Evolutionary conservation across 371 early-diverging fungal species (phyloP).

Genomic region (Thermomucor indicae-seudaticae): DNA sequence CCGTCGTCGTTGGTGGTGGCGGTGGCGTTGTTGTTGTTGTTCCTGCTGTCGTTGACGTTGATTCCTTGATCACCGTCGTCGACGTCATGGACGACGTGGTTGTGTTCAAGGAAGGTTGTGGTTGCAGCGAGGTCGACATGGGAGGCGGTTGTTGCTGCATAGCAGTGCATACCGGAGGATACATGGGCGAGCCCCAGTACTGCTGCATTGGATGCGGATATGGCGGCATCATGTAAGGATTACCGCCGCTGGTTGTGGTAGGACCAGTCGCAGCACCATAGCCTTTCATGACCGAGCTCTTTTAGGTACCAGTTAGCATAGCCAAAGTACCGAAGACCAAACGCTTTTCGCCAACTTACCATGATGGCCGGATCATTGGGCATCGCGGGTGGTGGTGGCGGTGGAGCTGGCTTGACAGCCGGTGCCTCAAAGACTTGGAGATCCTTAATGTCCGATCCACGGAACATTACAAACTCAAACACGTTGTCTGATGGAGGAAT

Average conservation of each 20-base stretch:
- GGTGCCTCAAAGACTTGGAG: conserved; percentile 82
- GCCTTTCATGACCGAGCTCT: conserved; percentile 27
- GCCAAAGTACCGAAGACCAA: not conserved
- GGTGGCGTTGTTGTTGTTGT: too few relatives aligned
- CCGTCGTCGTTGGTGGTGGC: too few relatives aligned
- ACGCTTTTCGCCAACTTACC: conserved; percentile 44
- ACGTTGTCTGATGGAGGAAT: conserved; percentile 79
- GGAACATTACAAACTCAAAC: conserved; percentile 89
- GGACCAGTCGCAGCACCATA: too few relatives aligned
- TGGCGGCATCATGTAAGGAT: conserved; percentile 34
- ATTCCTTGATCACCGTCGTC: not conserved
- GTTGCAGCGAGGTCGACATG: not conserved
- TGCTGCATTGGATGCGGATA: conserved; percentile 15
- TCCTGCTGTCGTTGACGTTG: not conserved
- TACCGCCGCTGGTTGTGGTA: conserved; percentile 23
- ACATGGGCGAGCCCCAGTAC: conserved; percentile 23
- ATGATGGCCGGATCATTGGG: conserved; percentile 91
- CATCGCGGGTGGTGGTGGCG: conserved; percentile 53
- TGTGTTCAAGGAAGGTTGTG: not conserved
- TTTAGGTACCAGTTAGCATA: too few relatives aligned
- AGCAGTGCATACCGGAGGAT: conserved; percentile 18
- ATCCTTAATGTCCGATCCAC: conserved; percentile 91
- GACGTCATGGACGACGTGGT: not conserved
- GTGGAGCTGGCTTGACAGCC: conserved; percentile 46
- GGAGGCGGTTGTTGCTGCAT: conserved; percentile 14